Percentiles rank a stretch among this genome's conserved stretches.
phyloP scores from a whole-genome alignment of 345 rosid species.

The Salix dunnii region DNA sequence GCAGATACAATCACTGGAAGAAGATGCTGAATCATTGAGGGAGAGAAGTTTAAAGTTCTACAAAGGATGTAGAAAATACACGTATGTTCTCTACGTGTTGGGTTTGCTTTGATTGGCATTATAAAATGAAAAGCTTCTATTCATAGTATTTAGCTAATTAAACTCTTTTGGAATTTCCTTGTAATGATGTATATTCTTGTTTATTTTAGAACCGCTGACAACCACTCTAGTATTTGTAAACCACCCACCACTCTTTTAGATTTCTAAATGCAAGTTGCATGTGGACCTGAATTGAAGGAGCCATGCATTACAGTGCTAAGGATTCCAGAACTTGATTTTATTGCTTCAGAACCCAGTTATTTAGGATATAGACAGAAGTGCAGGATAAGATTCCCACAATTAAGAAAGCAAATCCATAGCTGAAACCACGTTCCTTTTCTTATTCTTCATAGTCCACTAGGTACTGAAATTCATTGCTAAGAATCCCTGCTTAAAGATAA shows the following conservation, averaged over 20 bases:
- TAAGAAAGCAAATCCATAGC: neutral
- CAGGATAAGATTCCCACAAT: neutral
- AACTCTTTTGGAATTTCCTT: neutral
- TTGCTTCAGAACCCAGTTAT: neutral
- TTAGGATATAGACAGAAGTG: neutral
- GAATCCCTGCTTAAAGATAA: neutral
- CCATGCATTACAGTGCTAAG: neutral
- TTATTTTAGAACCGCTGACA: neutral
- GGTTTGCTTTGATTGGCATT: neutral
- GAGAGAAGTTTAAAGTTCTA: constrained; percentile 93
- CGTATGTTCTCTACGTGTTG: constrained; percentile 45
- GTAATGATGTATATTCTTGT: neutral
- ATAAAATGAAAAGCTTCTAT: neutral
- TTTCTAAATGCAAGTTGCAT: neutral
- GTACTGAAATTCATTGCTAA: neutral
- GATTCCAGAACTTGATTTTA: neutral
- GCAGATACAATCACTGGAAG: constrained; percentile 92
- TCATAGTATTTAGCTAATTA: neutral
- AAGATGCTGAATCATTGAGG: constrained; percentile 71
- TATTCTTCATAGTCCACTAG: neutral
- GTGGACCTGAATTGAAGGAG: neutral
- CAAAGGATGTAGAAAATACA: constrained; percentile 97
- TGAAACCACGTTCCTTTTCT: neutral
- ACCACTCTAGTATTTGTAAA: neutral
- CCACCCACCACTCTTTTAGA: neutral